Conservation (phyloP, 768 basidiomycete species). For the Rhodosporidiobolus odoratus region DNA sequence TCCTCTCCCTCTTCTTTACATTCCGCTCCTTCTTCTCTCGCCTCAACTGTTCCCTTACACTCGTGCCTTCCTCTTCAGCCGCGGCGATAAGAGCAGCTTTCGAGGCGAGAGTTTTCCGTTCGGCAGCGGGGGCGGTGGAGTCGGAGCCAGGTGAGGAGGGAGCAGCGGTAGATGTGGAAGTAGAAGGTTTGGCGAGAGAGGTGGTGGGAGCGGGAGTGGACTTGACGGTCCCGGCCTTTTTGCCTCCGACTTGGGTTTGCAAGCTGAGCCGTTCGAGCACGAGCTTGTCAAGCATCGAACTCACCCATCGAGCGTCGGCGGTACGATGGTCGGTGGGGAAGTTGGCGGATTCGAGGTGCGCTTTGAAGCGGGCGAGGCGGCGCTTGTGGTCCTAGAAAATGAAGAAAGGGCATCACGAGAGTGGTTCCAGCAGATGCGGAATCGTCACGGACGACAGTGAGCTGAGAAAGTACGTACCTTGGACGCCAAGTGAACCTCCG, state of each 20-base stretch:
- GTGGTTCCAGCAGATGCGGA: no score
- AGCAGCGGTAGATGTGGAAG: background rate
- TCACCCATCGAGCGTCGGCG: conserved; percentile 33
- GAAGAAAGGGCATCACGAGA: background rate
- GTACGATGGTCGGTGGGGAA: conserved; percentile 13
- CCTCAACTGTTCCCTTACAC: conserved; percentile 28
- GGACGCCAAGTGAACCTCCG: conserved; percentile 29
- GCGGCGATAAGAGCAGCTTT: conserved; percentile 1
- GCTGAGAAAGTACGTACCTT: conserved; percentile 16
- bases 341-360: conserved; percentile 20
- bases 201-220: background rate
- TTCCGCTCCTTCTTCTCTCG: conserved; percentile 26
- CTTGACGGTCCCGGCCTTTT: conserved; percentile 19
- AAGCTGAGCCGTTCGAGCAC: conserved; percentile 22
- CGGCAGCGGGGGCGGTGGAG: background rate
- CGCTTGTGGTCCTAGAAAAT: conserved; percentile 33
- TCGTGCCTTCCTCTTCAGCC: conserved; percentile 5
- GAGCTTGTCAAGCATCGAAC: conserved; percentile 27
- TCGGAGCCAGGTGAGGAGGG: background rate
- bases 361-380: conserved; percentile 27
- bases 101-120: background rate
- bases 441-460: no score
- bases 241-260: conserved; percentile 33
- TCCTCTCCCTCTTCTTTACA: conserved; percentile 3
- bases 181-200: background rate